Evolutionary conservation across 2,329 filamentous ascomycete species (phyloP), one percentile per base, ranked within the genome.

Genomic region (Eutypa lata): DNA sequence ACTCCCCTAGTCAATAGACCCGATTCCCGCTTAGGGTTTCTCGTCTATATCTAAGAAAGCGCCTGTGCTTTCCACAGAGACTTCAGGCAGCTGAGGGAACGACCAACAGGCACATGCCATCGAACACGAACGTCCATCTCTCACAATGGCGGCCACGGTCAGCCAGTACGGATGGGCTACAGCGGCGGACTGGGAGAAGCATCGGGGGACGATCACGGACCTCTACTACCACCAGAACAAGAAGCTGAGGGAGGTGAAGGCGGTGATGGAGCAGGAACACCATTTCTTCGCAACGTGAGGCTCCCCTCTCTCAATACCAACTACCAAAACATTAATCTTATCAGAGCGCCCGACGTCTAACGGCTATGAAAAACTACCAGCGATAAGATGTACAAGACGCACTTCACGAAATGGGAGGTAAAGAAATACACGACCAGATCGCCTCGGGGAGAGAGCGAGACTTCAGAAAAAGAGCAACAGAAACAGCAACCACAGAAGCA

Each of bases 301-400:
- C 16, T n/a, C 16, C 46, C 13, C 13, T 38, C 35, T 38, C 26
- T 31, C 26, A 31, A 10, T 10, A 31, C 26, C 26, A 31, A 31
- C 5, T 31, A 31, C 26, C 6, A 31, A 31, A 5, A 31, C 26
- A 5, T 6, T 31, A 10, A 31, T 31, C 6, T 31, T 10, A 31
- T 31, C 26, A 31, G 26, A 31, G 10, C 26, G 10, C n/a, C n/a
- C n/a, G n/a, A 18, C 7, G 16, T 14, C 35, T 38, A 38, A 38
- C 35, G 35, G 35, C 35, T 16, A 14, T 38, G 13, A 14, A 6
- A 18, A 33, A 48, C 3, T 48, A 28, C n/a, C 10, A 48, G 46
- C n/a, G 46, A 48, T n/a, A 48, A 48, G 33, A 48, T 48, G 46
- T 48, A 48, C 46, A 48, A 48, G 28, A 48, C 46, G 13, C 46